Conservation (phyloP, 192 early-diverging fungal species). For the Gryganskiella cystojenkinii region DNA sequence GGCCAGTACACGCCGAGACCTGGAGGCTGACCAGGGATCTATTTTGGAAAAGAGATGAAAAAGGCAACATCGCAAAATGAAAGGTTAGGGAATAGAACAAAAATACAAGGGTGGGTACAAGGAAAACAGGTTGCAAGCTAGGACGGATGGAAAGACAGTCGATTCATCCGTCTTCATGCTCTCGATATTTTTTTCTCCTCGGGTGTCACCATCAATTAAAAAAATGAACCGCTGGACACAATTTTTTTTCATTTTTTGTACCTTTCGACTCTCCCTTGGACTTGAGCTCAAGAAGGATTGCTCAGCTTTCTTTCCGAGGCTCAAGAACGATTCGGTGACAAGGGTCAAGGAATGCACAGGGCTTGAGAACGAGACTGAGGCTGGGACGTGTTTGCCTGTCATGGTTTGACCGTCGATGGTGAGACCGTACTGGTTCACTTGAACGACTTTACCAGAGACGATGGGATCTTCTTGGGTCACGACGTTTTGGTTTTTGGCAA, state of each 20-base stretch:
- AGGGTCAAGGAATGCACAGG: neutral
- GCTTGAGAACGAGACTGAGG: neutral
- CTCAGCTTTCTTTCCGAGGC: conserved; percentile 7
- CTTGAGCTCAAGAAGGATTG: neutral
- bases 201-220: too few species aligned
- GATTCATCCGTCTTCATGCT: too few species aligned
- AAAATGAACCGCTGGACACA: too few species aligned
- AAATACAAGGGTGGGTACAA: neutral
- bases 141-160: too few species aligned
- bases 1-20: conserved; percentile 37
- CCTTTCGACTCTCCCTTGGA: neutral
- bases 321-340: conserved; percentile 7
- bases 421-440: conserved; percentile 9
- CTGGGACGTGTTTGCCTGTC: neutral
- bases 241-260: neutral
- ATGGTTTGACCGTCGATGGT: neutral
- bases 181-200: too few species aligned
- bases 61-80: too few species aligned
- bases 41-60: neutral
- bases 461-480: too few species aligned
- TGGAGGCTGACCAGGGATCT: conserved; percentile 42
- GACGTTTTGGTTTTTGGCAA: neutral
- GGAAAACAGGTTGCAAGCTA: too few species aligned
- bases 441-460: neutral
- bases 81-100: too few species aligned